Evolutionary conservation across 495 filamentous ascomycete species (phyloP).

Genomic region (Penicillium fimorum): DNA sequence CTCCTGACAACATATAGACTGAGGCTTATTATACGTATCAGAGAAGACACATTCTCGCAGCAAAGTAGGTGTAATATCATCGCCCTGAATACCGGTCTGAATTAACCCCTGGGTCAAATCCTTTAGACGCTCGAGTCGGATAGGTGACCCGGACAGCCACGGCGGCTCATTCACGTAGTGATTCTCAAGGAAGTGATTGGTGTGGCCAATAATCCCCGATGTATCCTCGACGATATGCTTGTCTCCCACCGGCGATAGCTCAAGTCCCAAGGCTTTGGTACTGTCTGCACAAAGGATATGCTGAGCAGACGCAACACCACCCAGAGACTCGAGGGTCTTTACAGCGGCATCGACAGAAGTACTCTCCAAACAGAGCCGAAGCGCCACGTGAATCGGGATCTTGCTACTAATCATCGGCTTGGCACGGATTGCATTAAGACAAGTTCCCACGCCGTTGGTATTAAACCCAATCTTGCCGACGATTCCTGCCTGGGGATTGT

Average conservation of each 20-base stretch:
- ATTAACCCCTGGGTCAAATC: slow-evolving; percentile 38
- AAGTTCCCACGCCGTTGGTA: slow-evolving; percentile 59
- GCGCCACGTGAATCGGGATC: slow-evolving; percentile 62
- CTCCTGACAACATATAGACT: slow-evolving; percentile 34
- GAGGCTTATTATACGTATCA: slow-evolving; percentile 34
- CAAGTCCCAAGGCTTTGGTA: slow-evolving; percentile 53
- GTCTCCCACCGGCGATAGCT: slow-evolving; percentile 56
- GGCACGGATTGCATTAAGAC: slow-evolving; percentile 65
- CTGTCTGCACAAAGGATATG: slow-evolving; percentile 62
- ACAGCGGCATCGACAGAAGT: slow-evolving; percentile 52
- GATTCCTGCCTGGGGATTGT: slow-evolving; percentile 55
- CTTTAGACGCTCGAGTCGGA: slow-evolving; percentile 46
- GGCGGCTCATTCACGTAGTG: slow-evolving; percentile 48
- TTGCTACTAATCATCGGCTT: slow-evolving; percentile 52
- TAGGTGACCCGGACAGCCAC: slow-evolving; percentile 54
- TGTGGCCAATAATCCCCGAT: slow-evolving; percentile 53
- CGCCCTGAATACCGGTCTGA: slow-evolving; percentile 18
- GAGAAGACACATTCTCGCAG: slow-evolving; percentile 34
- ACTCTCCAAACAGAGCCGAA: slow-evolving; percentile 59
- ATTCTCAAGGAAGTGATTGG: slow-evolving; percentile 61
- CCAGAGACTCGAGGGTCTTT: slow-evolving; percentile 38
- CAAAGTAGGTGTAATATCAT: slow-evolving; percentile 22
- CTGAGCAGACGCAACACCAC: slow-evolving; percentile 59
- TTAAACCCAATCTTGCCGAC: slow-evolving; percentile 73
- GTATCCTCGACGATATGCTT: slow-evolving; percentile 48